Base-by-base conservation (phyloP, 75 land plant species). In the Pinus taeda region DNA sequence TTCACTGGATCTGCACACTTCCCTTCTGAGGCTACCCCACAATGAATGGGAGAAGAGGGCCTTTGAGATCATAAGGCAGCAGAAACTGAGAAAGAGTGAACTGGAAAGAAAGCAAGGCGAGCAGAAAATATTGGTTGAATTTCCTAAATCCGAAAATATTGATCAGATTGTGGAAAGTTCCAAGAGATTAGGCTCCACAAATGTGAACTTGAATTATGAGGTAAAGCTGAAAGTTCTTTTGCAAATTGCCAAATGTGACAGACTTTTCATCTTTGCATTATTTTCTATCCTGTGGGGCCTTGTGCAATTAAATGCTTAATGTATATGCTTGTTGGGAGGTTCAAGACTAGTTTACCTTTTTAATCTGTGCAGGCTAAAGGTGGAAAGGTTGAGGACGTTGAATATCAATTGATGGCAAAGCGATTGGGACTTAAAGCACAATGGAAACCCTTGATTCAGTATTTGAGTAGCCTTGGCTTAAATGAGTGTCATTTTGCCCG, bases 381-480 rank as follows among this genome's bases (percentile, higher is more conserved):
- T 20, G 86, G 24, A 15, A 86, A 66, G 8, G 59, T 81, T 42
- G 80, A 74, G 15, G 80, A 84, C 73, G 76, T 37, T 17, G 59
- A 45, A 57, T 81, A 82, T 55, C 74, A 59, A 24, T 71, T 42
- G 57, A 57, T 89, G 29, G 56, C 77, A 74, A 85, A 89, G 79
- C 85, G 85, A 59, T 30, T 87, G 22, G 88, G 84, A 55, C 76
- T 88, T 69, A 93, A 91, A 78, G 81, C 77, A 64, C 89, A 79
- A 77, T 89, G 88, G 88, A 73, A 84, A 55, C 94, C 97, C 3
- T 81, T 94, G 71, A 83, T 94, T 75, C 87, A 92, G 66, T 92
- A 94, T 73, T 53, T 94, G 72, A 89, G 80, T 64, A 85, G 80
- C 21, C 82, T 88, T 84, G 97, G 94, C 11, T 79, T 94, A 7